A percentile compares a stretch with the other conserved stretches of the same genome.
Evolutionary conservation across 495 filamentous ascomycete genomes (phyloP).

Genomic region (Penicillium riverlandense): DNA sequence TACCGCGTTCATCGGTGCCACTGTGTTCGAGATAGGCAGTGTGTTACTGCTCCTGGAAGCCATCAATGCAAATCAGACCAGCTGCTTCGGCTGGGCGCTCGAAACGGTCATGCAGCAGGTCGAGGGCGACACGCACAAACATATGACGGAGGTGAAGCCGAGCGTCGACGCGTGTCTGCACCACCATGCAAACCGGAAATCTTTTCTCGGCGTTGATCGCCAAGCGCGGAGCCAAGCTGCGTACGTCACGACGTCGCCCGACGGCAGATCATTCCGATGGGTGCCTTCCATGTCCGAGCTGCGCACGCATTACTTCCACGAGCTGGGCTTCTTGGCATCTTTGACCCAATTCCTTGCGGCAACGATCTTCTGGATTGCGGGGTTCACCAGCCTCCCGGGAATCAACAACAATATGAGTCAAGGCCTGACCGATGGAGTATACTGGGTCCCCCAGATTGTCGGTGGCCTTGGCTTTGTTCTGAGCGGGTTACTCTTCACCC

Average conservation of each 20-base stretch:
- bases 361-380: constrained; percentile 58
- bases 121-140: constrained; percentile 1
- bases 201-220: constrained; percentile 18
- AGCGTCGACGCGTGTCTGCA: constrained; percentile 37
- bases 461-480: constrained; percentile 60
- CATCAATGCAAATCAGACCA: constrained; percentile 56
- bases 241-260: constrained; percentile 7
- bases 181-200: constrained; percentile 48
- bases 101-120: constrained; percentile 38
- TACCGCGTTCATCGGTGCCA: constrained; percentile 62
- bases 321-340: constrained; percentile 63
- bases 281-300: constrained; percentile 51
- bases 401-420: constrained; percentile 44
- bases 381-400: constrained; percentile 56
- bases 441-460: constrained; percentile 63
- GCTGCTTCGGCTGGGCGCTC: constrained; percentile 68
- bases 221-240: neutral
- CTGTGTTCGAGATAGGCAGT: constrained; percentile 60
- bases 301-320: constrained; percentile 54
- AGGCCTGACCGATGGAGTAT: constrained; percentile 46
- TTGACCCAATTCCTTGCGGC: constrained; percentile 54
- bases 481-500: constrained; percentile 52
- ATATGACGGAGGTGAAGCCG: constrained; percentile 17
- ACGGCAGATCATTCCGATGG: constrained; percentile 48
- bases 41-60: constrained; percentile 62